phyloP scores from a whole-genome alignment of 441 rosid genomes.

The Jatropha multifida region DNA sequence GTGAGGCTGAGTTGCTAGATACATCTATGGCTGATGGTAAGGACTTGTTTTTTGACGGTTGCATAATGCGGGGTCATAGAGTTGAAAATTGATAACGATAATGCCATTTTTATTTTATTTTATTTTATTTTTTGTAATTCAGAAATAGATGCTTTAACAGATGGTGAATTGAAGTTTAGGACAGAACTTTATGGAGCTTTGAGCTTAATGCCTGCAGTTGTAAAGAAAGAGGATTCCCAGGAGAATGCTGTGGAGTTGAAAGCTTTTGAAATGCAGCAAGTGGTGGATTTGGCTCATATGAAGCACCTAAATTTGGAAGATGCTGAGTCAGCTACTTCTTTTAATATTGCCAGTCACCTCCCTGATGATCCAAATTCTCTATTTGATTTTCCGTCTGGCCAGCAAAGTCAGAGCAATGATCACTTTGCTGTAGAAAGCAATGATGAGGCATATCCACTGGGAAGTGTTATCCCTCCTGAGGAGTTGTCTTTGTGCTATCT shows the following conservation, averaged over 20 bases:
- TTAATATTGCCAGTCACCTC: slow-evolving; percentile 24
- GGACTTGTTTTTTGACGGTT: background rate
- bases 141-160: slow-evolving; percentile 14
- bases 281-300: slow-evolving; percentile 10
- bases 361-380: slow-evolving; percentile 39
- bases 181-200: background rate
- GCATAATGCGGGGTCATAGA: background rate
- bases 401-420: slow-evolving; percentile 22
- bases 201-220: background rate
- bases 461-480: slow-evolving; percentile 28
- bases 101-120: background rate
- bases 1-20: slow-evolving; percentile 10
- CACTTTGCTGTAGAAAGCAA: slow-evolving; percentile 10
- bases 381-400: slow-evolving; percentile 27
- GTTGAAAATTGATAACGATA: background rate
- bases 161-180: slow-evolving; percentile 3
- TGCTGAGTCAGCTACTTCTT: slow-evolving; percentile 8
- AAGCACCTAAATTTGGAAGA: slow-evolving; percentile 13
- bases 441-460: slow-evolving; percentile 11
- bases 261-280: slow-evolving; percentile 17
- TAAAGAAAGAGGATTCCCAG: slow-evolving; percentile 8
- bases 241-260: slow-evolving; percentile 15
- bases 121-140: slow-evolving; percentile 4
- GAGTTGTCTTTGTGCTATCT: slow-evolving; percentile 49
- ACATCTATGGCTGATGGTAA: slow-evolving; percentile 12